These are phyloP conservation scores for Paramecium pentaurelia DNA, from an alignment of 73 alveolate genomes.

Conservation along the genomic window DNA sequence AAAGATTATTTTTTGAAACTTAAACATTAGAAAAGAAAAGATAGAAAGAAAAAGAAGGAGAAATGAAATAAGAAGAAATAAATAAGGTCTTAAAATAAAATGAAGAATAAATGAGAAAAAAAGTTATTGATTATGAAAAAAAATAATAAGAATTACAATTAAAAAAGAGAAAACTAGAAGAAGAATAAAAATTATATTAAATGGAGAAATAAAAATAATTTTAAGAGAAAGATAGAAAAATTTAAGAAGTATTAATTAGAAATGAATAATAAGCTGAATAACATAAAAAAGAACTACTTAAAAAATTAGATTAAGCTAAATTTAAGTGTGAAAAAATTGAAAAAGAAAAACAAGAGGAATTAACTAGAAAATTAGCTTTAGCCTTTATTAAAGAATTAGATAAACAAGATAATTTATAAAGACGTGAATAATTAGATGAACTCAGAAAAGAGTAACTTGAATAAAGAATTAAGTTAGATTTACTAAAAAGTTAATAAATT, in stretches of 20 bases:
- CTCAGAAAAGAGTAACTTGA: background rate
- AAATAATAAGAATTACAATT: background rate
- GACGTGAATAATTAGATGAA: conserved; percentile 16
- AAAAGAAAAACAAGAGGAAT: conserved; percentile 6
- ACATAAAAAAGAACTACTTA: background rate
- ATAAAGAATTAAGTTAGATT: background rate
- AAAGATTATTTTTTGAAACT: background rate
- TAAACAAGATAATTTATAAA: background rate
- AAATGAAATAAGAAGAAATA: conserved; percentile 28
- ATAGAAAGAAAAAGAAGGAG: conserved; percentile 14
- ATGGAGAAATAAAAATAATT: background rate
- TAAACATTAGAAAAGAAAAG: background rate
- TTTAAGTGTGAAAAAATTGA: conserved; percentile 28
- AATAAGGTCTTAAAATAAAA: background rate
- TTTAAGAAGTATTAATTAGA: background rate
- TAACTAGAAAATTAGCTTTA: background rate
- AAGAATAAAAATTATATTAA: background rate
- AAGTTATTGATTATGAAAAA: background rate
- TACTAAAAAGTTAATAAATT: background rate
- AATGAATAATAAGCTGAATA: conserved; percentile 33
- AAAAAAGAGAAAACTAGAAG: background rate
- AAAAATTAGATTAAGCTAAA: background rate
- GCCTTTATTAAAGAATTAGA: background rate
- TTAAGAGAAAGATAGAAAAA: background rate
- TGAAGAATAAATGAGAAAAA: background rate